Percentiles rank a stretch among this genome's conserved stretches.
These are phyloP conservation scores for Salix dunnii DNA, from an alignment of 345 rosid genomes.

Conservation along the genomic window DNA sequence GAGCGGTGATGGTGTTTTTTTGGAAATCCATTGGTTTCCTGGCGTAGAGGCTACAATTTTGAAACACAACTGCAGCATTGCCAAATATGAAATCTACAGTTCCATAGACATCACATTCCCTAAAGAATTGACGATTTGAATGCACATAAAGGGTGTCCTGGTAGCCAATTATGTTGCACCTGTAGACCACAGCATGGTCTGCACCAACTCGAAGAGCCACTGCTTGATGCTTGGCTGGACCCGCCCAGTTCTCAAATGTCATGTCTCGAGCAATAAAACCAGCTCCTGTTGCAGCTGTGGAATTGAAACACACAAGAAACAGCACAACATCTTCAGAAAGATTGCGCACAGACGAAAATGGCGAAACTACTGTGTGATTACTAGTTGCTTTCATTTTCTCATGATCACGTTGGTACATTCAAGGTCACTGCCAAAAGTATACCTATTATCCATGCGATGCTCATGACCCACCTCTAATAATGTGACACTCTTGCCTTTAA, in stretches of 20 bases:
- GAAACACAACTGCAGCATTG: conserved; percentile 88
- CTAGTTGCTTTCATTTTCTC: neutral
- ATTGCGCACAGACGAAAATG: neutral
- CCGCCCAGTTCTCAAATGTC: conserved; percentile 82
- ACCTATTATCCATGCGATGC: conserved; percentile 4
- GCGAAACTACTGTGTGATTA: neutral
- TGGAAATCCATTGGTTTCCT: conserved; percentile 77
- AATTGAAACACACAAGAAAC: neutral
- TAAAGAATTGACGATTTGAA: conserved; percentile 88
- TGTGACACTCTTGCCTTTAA: neutral
- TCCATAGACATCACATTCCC: conserved; percentile 83
- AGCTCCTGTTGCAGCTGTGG: conserved; percentile 80
- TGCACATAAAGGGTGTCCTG: conserved; percentile 95
- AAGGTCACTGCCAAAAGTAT: neutral
- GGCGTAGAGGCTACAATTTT: conserved; percentile 76
- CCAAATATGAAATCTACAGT: conserved; percentile 95
- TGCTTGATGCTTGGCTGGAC: conserved; percentile 90
- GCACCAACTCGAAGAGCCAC: conserved; percentile 95
- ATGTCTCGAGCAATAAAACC: conserved; percentile 95
- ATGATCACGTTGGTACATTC: neutral
- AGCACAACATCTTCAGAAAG: neutral
- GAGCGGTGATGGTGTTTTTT: conserved; percentile 95
- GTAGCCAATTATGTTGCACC: conserved; percentile 77
- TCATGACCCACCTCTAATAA: conserved; percentile 21
- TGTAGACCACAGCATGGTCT: conserved; percentile 82